These are phyloP conservation scores for Carex scoparia DNA, from an alignment of 176 grass and related monocot genomes.

Conservation along the genomic window DNA sequence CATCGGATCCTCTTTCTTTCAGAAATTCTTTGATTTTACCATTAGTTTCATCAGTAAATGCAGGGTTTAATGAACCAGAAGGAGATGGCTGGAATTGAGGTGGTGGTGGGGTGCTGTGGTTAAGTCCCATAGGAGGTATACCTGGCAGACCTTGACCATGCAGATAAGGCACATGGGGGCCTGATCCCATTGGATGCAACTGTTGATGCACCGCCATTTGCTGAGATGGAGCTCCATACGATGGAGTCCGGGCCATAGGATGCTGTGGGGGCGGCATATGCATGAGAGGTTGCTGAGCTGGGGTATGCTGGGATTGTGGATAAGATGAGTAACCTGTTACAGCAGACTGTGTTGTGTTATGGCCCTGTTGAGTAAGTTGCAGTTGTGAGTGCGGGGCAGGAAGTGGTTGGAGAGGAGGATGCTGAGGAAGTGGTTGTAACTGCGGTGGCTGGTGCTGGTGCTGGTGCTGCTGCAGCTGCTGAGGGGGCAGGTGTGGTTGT, in stretches of 20 bases:
- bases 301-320: conserved; percentile 31
- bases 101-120: conserved; percentile 23
- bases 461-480: conserved; percentile 33
- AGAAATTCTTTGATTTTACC: not conserved
- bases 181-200: conserved; percentile 40
- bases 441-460: conserved; percentile 43
- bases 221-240: conserved; percentile 38
- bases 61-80: conserved; percentile 13
- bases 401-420: conserved; percentile 36
- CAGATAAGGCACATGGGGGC: conserved; percentile 33
- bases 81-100: conserved; percentile 52
- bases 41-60: not conserved
- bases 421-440: conserved; percentile 32
- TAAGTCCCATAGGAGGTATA: conserved; percentile 27
- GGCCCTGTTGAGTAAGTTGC: conserved; percentile 27
- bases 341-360: conserved; percentile 30
- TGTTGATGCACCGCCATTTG: conserved; percentile 28
- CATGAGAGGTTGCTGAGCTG: conserved; percentile 22
- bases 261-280: conserved; percentile 26
- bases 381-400: conserved; percentile 36
- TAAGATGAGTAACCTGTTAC: conserved; percentile 49
- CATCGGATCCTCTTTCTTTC: not conserved
- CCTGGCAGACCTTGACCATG: conserved; percentile 17
- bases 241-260: conserved; percentile 35
- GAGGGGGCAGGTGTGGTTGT: conserved; percentile 28